Evolutionary conservation across 371 early-diverging fungal genomes (phyloP).

Genomic region (Circinella umbellata): DNA sequence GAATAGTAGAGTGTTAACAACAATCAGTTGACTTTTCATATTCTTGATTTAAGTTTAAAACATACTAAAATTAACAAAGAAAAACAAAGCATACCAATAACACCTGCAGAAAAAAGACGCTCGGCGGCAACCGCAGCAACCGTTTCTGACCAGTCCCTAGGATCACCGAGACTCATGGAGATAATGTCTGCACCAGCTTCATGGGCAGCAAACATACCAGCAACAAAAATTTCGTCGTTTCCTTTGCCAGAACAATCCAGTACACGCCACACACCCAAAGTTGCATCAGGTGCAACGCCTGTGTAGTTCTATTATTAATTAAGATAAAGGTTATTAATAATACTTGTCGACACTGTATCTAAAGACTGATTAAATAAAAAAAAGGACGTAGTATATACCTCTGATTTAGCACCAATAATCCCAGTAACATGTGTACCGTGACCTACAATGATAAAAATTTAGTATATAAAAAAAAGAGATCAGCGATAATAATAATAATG

Average conservation of each 20-base stretch:
- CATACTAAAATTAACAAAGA: not conserved
- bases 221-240: conserved; percentile 56
- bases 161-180: conserved; percentile 25
- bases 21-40: too few relatives aligned
- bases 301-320: conserved; percentile 19
- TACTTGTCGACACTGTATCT: not conserved
- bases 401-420: conserved; percentile 62
- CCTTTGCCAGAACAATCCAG: conserved; percentile 66
- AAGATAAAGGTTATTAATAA: not conserved
- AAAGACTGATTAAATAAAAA: not conserved
- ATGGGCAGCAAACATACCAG: conserved; percentile 40
- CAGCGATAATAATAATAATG: not conserved
- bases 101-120: conserved; percentile 22
- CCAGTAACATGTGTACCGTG: conserved; percentile 75
- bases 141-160: conserved; percentile 38
- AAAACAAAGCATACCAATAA: conserved; percentile 26
- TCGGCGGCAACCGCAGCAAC: conserved; percentile 41
- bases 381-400: conserved; percentile 12
- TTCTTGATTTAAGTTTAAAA: too few relatives aligned
- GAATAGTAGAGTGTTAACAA: not conserved
- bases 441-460: conserved; percentile 20
- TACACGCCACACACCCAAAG: conserved; percentile 55
- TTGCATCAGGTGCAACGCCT: conserved; percentile 64
- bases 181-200: conserved; percentile 25
- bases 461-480: not conserved